These are phyloP conservation scores for Nyssa sinensis DNA, from an alignment of 148 eudicot genomes.

Conservation along the genomic window DNA sequence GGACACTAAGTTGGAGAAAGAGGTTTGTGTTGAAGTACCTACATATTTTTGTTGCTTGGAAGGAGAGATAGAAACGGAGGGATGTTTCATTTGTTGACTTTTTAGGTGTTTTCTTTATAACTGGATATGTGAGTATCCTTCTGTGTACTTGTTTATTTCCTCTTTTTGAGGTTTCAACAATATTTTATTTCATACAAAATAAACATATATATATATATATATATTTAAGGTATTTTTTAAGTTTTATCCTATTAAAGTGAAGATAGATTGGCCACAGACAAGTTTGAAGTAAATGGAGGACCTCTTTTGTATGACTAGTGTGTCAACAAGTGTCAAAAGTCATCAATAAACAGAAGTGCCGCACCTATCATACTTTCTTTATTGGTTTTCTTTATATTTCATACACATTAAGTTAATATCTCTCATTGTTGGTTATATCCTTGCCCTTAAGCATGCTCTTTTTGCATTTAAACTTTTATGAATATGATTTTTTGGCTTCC, in stretches of 20 bases:
- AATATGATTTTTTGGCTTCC: constrained; percentile 4
- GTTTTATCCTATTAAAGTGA: not conserved
- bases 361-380: not conserved
- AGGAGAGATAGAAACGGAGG: not conserved
- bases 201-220: not conserved
- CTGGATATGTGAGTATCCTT: too few relatives aligned
- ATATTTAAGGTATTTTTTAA: too few relatives aligned
- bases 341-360: not conserved
- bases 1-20: not conserved
- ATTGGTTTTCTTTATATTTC: not conserved
- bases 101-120: not conserved
- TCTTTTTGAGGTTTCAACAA: not conserved
- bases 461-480: not conserved
- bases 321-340: not conserved
- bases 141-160: not conserved
- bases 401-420: not conserved
- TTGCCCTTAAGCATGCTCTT: not conserved
- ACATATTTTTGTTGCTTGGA: too few relatives aligned
- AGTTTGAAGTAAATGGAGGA: not conserved
- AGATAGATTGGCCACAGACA: not conserved
- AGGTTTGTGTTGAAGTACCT: not conserved
- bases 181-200: not conserved
- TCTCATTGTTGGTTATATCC: not conserved
- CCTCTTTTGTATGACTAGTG: not conserved
- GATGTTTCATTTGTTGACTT: not conserved